phyloP scores from a whole-genome alignment of 2,329 filamentous ascomycete species.

The Cylindrodendrum hubeiense region DNA sequence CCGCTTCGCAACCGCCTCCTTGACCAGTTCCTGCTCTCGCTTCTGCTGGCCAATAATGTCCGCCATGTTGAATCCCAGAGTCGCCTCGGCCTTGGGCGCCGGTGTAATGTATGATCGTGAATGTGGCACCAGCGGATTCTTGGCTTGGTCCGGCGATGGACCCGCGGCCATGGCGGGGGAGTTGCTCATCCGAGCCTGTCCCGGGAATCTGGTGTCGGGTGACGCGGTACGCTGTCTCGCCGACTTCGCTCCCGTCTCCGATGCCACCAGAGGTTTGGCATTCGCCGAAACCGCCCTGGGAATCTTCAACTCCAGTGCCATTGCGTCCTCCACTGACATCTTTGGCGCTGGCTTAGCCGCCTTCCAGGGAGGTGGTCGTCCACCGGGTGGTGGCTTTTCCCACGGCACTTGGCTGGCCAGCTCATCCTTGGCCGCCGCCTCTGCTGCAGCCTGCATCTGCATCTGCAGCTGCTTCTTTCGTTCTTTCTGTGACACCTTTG shows the following conservation, averaged over 20 bases:
- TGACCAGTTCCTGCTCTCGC: conserved; percentile 84
- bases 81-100: conserved; percentile 71
- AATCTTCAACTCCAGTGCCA: conserved; percentile 49
- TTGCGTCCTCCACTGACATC: conserved; percentile 63
- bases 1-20: conserved; percentile 87
- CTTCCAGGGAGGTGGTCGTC: conserved; percentile 75
- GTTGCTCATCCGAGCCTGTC: conserved; percentile 61
- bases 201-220: conserved; percentile 73
- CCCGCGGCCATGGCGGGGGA: conserved; percentile 46
- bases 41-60: conserved; percentile 92
- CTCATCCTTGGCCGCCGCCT: conserved; percentile 54
- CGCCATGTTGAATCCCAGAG: conserved; percentile 79
- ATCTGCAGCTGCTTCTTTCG: conserved; percentile 85
- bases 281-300: conserved; percentile 46
- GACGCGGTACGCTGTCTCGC: conserved; percentile 65
- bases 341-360: conserved; percentile 62
- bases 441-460: conserved; percentile 59
- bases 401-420: conserved; percentile 55
- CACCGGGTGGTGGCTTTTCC: conserved; percentile 56
- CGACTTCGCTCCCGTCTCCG: conserved; percentile 55
- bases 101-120: conserved; percentile 71
- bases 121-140: conserved; percentile 65
- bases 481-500: conserved; percentile 90
- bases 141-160: conserved; percentile 45
- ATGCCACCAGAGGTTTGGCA: conserved; percentile 58